Conservation (phyloP, 495 filamentous ascomycete species). For the Penicillium ucsense region DNA sequence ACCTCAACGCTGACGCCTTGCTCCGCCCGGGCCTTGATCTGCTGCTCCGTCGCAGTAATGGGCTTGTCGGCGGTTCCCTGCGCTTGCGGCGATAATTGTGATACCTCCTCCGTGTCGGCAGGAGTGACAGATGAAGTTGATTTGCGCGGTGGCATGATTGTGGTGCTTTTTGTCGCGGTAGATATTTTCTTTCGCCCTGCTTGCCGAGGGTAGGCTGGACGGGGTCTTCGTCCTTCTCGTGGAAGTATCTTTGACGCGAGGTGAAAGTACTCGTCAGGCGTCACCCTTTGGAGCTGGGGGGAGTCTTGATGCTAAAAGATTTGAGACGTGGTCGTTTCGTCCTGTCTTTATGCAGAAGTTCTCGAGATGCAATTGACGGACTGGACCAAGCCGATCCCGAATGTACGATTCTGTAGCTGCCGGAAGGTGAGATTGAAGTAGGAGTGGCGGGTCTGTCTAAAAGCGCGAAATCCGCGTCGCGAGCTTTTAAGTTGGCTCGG, state of each 20-base stretch:
- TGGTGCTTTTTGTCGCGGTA: background rate
- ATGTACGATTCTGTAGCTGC: background rate
- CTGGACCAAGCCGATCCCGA: background rate
- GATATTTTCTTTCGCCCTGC: too few species aligned
- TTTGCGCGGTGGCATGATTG: slow-evolving; percentile 28
- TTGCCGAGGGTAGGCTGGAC: background rate
- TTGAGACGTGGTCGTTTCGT: background rate
- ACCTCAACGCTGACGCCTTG: slow-evolving; percentile 36
- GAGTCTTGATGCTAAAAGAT: background rate
- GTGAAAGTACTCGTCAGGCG: background rate
- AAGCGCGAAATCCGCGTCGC: slow-evolving; percentile 21
- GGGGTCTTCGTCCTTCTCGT: background rate
- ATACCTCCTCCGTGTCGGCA: slow-evolving; percentile 15
- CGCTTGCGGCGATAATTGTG: slow-evolving; percentile 9
- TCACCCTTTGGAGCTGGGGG: background rate
- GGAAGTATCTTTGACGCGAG: background rate
- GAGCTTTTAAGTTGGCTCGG: slow-evolving; percentile 1
- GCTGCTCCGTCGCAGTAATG: slow-evolving; percentile 37
- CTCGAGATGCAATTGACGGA: too few species aligned
- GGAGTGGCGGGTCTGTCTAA: slow-evolving; percentile 6
- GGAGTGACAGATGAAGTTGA: slow-evolving; percentile 25
- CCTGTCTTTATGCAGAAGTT: too few species aligned
- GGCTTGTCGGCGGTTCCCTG: slow-evolving; percentile 16
- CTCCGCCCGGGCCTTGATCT: slow-evolving; percentile 36
- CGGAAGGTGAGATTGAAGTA: background rate